Percentiles rank a stretch among this genome's conserved stretches.
Conservation (phyloP, 2,329 filamentous ascomycete genomes). For the Nemania sp. region DNA sequence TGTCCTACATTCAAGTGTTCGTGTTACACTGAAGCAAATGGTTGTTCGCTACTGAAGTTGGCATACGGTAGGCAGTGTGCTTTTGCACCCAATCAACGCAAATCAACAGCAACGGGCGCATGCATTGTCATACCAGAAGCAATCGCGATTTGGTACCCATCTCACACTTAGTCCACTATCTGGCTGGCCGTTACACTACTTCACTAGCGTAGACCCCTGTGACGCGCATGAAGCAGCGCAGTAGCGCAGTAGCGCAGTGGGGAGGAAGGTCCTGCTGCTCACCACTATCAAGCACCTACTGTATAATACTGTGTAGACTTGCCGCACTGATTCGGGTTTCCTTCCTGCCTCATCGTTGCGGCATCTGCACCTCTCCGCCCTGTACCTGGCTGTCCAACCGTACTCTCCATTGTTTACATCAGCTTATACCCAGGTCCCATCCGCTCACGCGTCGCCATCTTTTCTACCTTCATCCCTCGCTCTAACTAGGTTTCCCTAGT, state of each 20-base stretch:
- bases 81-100: too few species aligned
- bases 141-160: too few species aligned
- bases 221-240: conserved; percentile 25
- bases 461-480: neutral
- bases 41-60: too few species aligned
- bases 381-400: conserved; percentile 8
- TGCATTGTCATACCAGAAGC: too few species aligned
- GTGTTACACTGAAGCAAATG: too few species aligned
- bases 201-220: conserved; percentile 29
- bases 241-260: conserved; percentile 24
- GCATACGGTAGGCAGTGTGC: too few species aligned
- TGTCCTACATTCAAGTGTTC: too few species aligned
- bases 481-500: neutral
- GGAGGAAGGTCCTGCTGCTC: conserved; percentile 20
- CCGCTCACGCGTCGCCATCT: conserved; percentile 6
- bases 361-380: conserved; percentile 3
- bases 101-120: too few species aligned
- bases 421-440: neutral
- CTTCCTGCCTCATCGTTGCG: conserved; percentile 9
- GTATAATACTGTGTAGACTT: neutral
- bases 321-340: conserved; percentile 14
- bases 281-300: neutral
- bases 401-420: conserved; percentile 18
- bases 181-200: neutral
- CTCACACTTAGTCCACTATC: neutral